Percentiles rank a stretch among this genome's conserved stretches.
These are phyloP conservation scores for Phytophthora constricta DNA, from an alignment of 352 stramenopile species.

Conservation along the genomic window DNA sequence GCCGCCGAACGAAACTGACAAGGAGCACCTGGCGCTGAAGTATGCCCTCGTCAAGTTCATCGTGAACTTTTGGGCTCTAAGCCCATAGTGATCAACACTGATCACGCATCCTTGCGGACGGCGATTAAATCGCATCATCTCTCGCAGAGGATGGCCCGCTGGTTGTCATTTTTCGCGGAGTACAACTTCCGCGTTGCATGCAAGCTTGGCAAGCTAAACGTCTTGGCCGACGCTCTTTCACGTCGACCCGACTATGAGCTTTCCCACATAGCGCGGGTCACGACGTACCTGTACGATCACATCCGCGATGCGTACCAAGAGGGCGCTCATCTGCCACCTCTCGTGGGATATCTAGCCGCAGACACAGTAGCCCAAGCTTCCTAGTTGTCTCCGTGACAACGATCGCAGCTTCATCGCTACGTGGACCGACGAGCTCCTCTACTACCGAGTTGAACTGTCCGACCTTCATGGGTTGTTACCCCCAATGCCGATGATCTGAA, in stretches of 20 bases:
- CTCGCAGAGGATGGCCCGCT: too few species aligned
- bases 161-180: too few species aligned
- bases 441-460: background rate
- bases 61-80: conserved; percentile 19
- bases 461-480: background rate
- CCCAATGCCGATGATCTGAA: conserved; percentile 28
- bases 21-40: conserved; percentile 29
- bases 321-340: background rate
- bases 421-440: background rate
- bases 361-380: background rate
- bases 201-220: conserved; percentile 25
- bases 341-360: background rate
- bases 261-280: background rate
- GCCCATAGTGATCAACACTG: conserved; percentile 22
- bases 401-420: background rate
- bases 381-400: background rate
- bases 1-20: conserved; percentile 8
- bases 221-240: conserved; percentile 22
- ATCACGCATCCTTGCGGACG: conserved; percentile 14
- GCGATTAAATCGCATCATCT: too few species aligned
- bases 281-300: background rate
- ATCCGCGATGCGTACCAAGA: background rate
- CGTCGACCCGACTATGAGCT: conserved; percentile 12
- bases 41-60: conserved; percentile 29
- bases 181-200: too few species aligned